Base-by-base conservation (phyloP, 2,329 filamentous ascomycete genomes). In the Blastomyces percursus region DNA sequence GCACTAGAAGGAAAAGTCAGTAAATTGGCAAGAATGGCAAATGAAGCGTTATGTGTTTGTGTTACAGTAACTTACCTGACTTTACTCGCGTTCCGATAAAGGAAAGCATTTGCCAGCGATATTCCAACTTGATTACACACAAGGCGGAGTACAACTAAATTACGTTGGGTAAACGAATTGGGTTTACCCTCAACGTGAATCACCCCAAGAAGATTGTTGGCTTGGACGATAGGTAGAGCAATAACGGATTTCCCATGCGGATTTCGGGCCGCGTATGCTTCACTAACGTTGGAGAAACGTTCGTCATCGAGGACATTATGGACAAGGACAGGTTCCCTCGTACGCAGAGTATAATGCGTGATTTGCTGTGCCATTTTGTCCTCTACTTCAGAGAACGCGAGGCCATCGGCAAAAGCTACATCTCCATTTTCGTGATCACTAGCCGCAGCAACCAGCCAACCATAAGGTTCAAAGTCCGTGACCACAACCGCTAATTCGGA, bases 121-220 rank as follows among this genome's bases (percentile, higher is more conserved):
- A 87, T 86, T 14, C 72, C 82, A 27, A 87, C 83, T 68, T 87
- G 85, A 63, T 86, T 86, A 67, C 84, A 85, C 4, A 87, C 77
- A 48, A 87, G 74, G 65, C 79, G 79, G 30, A 81, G 72, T 1
- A 81, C 77, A 46, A 78, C 76, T 62, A 78, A 74, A 63, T 81
- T 81, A 3, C 84, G 79, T 68, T 86, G 83, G 0, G 84, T 87
- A 67, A 87, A 86, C 1, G 82, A 84, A 65, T 86, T 84, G 0
- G 84, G 83, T 21, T 84, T 82, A 16, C 84, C 78, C 72, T 87
- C 84, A 30, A 86, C 79, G 66, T 86, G 84, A 24, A 86, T 82
- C 8, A 82, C 80, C 2, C 85, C 85, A 44, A 86, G 79, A 11
- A 87, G 75, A 60, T 79, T 76, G 54, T 83, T 80, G 21, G 82